Percentiles rank a stretch among this genome's conserved stretches.
Conservation (phyloP, 129 eudicot species). For the Flaveria brownii region DNA sequence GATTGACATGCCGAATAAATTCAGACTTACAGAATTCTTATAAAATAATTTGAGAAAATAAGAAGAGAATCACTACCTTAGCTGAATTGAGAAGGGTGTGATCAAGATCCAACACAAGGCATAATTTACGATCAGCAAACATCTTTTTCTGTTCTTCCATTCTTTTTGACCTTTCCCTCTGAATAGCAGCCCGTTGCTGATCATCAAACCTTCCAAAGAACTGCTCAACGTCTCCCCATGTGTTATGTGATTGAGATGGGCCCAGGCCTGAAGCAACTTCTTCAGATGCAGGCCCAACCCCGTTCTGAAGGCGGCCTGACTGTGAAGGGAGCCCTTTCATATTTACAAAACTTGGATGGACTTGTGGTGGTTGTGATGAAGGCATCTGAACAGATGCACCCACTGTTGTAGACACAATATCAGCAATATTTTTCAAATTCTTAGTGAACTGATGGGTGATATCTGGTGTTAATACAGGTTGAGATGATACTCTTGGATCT, state of each 20-base stretch:
- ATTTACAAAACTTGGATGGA: conserved; percentile 43
- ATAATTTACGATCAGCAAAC: conserved; percentile 78
- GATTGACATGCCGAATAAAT: neutral
- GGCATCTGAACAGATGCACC: conserved; percentile 42
- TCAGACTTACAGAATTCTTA: neutral
- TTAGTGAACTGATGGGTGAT: conserved; percentile 69
- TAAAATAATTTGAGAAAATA: neutral
- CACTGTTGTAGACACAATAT: conserved; percentile 54
- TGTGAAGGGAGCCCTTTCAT: conserved; percentile 47
- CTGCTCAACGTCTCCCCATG: conserved; percentile 87
- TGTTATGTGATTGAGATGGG: conserved; percentile 47
- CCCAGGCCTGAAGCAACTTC: conserved; percentile 50
- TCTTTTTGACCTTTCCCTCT: conserved; percentile 87
- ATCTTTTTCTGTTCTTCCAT: conserved; percentile 92
- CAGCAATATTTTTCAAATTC: conserved; percentile 82
- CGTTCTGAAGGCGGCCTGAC: conserved; percentile 39
- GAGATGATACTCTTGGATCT: conserved; percentile 47
- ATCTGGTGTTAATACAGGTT: conserved; percentile 55
- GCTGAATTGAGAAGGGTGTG: conserved; percentile 98
- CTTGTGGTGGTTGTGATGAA: conserved; percentile 51
- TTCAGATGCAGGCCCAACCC: conserved; percentile 43
- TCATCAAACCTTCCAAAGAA: conserved; percentile 81
- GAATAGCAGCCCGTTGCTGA: conserved; percentile 91
- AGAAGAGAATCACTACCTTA: conserved; percentile 49
- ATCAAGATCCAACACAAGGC: conserved; percentile 97